Evolutionary conservation across 257 asterid species (phyloP), one percentile per base, ranked within the genome.

Genomic region (Solanum chaucha): DNA sequence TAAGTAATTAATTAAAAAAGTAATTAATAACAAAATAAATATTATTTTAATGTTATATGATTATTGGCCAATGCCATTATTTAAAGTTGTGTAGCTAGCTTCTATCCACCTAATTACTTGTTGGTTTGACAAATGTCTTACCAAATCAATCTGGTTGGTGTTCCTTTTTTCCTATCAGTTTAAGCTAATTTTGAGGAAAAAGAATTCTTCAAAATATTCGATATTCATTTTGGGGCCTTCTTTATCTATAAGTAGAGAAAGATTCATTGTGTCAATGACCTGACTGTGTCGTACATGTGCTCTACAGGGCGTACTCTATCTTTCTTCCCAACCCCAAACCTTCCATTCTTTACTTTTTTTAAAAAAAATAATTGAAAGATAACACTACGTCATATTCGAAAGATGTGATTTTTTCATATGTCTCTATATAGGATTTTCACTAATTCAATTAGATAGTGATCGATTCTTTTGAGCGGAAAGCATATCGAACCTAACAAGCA

Each of bases 341-440:
- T n/a, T 10, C 3, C 24, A 0, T 24, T 10, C 8, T 4, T 58
- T 51, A 5, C 6, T n/a, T n/a, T n/a, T n/a, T n/a, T n/a, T n/a
- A n/a, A n/a, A n/a, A n/a, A n/a, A n/a, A n/a, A n/a, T n/a, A n/a
- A n/a, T 28, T 28, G 30, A 28, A 61, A 61, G 30, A n/a, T 4
- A 12, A 1, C 5, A 13, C 3, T 6, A 67, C 2, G 10, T 67
- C 4, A n/a, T n/a, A n/a, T n/a, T n/a, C n/a, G n/a, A n/a, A n/a
- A n/a, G n/a, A n/a, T n/a, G 1, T 67, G 5, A 26, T 67, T 67
- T 28, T 67, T 5, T 3, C 48, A 0, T n/a, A 64, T 24, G 71
- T 64, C 8, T n/a, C n/a, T n/a, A n/a, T n/a, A n/a, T n/a, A n/a
- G 0, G 2, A 1, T 0, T 13, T 67, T 0, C 73, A 11, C 73